Conservation (phyloP, 164 flowering plant genomes). For the Saururus chinensis region DNA sequence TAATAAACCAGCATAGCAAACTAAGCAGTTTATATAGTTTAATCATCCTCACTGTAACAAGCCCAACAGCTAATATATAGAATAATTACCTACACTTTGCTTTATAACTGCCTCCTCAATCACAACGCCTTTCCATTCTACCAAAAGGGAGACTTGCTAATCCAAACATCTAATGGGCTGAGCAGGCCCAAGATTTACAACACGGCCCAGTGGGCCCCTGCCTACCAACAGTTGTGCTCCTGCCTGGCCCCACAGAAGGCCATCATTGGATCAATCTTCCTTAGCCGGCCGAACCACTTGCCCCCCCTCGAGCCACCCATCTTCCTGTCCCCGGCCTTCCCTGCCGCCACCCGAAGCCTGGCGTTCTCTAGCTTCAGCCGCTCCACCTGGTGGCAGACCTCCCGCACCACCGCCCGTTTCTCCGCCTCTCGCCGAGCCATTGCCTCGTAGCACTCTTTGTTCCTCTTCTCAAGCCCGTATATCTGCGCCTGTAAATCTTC, state of each 20-base stretch:
- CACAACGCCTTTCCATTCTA: background rate
- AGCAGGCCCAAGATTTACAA: background rate
- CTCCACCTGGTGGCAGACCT: constrained; percentile 25
- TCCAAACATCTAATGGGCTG: background rate
- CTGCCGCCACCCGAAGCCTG: constrained; percentile 11
- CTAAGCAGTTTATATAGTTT: background rate
- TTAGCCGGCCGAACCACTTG: constrained; percentile 30
- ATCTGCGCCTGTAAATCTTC: constrained; percentile 65
- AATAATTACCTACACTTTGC: background rate
- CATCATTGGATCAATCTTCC: constrained; percentile 22
- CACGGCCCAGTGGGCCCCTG: background rate
- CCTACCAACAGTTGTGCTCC: background rate
- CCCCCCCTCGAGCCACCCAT: background rate
- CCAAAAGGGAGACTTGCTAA: background rate
- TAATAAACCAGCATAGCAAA: no score
- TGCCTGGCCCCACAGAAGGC: constrained; percentile 23
- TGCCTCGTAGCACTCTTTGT: constrained; percentile 38
- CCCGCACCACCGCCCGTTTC: constrained; percentile 10
- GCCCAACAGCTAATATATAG: background rate
- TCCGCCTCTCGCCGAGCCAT: constrained; percentile 24
- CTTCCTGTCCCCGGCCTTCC: no score
- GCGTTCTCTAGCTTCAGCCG: constrained; percentile 17
- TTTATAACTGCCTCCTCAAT: background rate
- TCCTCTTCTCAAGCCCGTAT: constrained; percentile 50
- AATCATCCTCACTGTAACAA: background rate